Conservation (phyloP, 305 asterid species). For the Fraxinus latifolia region DNA sequence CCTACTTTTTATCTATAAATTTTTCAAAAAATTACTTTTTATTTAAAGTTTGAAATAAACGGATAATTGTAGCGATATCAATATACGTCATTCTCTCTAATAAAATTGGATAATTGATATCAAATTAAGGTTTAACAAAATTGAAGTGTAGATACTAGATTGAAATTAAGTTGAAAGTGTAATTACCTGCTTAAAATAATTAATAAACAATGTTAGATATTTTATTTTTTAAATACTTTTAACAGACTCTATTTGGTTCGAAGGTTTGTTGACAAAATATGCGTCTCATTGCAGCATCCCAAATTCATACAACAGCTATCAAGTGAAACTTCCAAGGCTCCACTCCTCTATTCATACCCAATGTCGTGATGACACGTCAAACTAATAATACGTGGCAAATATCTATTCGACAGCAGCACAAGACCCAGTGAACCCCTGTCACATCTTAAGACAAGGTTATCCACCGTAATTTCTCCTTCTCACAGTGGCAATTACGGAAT, state of each 20-base stretch:
- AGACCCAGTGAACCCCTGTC: neutral
- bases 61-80: neutral
- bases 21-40: neutral
- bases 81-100: neutral
- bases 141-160: neutral
- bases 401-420: neutral
- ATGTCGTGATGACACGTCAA: neutral
- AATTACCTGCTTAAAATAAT: neutral
- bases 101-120: neutral
- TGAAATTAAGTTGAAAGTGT: neutral
- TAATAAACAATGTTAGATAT: neutral
- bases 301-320: neutral
- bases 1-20: neutral
- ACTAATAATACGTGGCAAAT: neutral
- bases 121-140: neutral
- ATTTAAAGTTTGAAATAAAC: neutral
- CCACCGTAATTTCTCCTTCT: slow-evolving; percentile 5
- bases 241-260: neutral
- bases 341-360: neutral
- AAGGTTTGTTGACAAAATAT: neutral
- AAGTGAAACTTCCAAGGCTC: neutral
- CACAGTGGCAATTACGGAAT: slow-evolving; percentile 22
- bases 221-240: neutral
- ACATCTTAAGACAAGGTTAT: neutral
- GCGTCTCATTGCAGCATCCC: neutral